A percentile compares a stretch with the other conserved stretches of the same genome.
Evolutionary conservation across 805 yeast species (phyloP).

Genomic region (Candida ponderosae): DNA sequence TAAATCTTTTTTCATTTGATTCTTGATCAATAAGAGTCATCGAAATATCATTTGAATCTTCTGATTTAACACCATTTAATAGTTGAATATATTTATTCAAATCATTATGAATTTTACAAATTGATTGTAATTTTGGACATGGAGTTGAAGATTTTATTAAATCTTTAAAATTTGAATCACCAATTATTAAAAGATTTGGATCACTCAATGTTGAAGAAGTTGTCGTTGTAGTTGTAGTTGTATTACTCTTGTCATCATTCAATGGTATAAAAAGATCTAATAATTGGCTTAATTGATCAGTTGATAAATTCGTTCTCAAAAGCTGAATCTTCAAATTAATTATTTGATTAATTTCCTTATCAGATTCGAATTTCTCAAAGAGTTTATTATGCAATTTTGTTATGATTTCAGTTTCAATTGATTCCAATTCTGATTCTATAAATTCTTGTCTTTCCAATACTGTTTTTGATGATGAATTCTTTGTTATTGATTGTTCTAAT

Average conservation of each 20-base stretch:
- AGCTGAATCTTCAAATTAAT: slow-evolving; percentile 9
- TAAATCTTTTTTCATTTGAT: slow-evolving; percentile 1
- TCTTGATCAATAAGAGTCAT: background rate
- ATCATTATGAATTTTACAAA: slow-evolving; percentile 10
- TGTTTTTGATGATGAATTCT: slow-evolving; percentile 6
- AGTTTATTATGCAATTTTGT: slow-evolving; percentile 10
- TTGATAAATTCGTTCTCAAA: slow-evolving; percentile 1
- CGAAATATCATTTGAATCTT: background rate
- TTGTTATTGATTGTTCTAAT: slow-evolving; percentile 9
- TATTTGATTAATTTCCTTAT: slow-evolving; percentile 9
- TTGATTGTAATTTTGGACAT: slow-evolving; percentile 6
- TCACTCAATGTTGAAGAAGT: slow-evolving; percentile 2
- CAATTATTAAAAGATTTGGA: background rate
- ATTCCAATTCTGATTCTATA: slow-evolving; percentile 1
- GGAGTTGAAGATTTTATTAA: slow-evolving; percentile 9
- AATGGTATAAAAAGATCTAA: slow-evolving; percentile 5
- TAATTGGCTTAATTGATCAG: slow-evolving; percentile 10
- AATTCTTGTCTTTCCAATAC: too few relatives aligned
- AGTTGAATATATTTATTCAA: slow-evolving; percentile 3
- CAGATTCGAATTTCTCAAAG: slow-evolving; percentile 8
- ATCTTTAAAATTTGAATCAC: slow-evolving; percentile 1
- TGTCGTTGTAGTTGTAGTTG: slow-evolving; percentile 1
- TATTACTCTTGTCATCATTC: slow-evolving; percentile 12
- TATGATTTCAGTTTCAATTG: slow-evolving; percentile 2
- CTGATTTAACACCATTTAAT: too few relatives aligned